Evolutionary conservation across 1,284 basidiomycete species (phyloP).

Genomic region (Thelephora terrestris): DNA sequence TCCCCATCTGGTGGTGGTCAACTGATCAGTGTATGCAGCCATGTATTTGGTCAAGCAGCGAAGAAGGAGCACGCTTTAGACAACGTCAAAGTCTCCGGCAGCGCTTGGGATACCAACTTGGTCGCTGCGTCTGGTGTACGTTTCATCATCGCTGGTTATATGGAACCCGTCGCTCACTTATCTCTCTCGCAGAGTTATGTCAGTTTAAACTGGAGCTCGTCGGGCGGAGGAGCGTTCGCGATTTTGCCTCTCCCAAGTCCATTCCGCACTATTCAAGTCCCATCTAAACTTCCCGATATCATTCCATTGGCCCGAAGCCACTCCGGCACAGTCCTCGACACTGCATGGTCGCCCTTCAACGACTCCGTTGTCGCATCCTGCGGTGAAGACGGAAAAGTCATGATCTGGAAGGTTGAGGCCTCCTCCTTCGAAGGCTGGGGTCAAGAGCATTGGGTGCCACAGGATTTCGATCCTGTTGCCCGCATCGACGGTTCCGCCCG

Average conservation of each 20-base stretch:
- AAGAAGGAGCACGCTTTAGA: slow-evolving; percentile 84
- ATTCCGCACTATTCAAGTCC: slow-evolving; percentile 49
- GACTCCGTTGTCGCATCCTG: slow-evolving; percentile 85
- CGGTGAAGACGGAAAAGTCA: slow-evolving; percentile 89
- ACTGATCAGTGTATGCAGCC: slow-evolving; percentile 33
- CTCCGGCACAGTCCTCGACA: slow-evolving; percentile 85
- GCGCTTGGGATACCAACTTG: slow-evolving; percentile 96
- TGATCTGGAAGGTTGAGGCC: slow-evolving; percentile 81
- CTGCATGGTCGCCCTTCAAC: slow-evolving; percentile 93
- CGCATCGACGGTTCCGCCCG: slow-evolving; percentile 67
- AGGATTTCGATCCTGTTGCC: slow-evolving; percentile 77
- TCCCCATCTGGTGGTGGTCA: slow-evolving; percentile 16
- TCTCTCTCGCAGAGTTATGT: slow-evolving; percentile 56
- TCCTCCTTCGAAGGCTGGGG: slow-evolving; percentile 79
- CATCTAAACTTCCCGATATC: slow-evolving; percentile 83
- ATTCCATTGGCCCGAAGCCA: slow-evolving; percentile 87
- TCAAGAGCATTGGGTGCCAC: slow-evolving; percentile 70
- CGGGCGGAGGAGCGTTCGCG: slow-evolving; percentile 93
- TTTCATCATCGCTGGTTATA: slow-evolving; percentile 8
- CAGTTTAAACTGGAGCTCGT: slow-evolving; percentile 91
- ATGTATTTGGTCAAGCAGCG: slow-evolving; percentile 81
- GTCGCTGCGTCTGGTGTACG: slow-evolving; percentile 77
- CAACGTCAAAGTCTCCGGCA: slow-evolving; percentile 84
- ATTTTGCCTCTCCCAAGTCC: slow-evolving; percentile 82
- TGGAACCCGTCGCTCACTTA: slow-evolving; percentile 6